Evolutionary conservation across 805 yeast genomes (phyloP).

Genomic region (Babjeviella inositovora): DNA sequence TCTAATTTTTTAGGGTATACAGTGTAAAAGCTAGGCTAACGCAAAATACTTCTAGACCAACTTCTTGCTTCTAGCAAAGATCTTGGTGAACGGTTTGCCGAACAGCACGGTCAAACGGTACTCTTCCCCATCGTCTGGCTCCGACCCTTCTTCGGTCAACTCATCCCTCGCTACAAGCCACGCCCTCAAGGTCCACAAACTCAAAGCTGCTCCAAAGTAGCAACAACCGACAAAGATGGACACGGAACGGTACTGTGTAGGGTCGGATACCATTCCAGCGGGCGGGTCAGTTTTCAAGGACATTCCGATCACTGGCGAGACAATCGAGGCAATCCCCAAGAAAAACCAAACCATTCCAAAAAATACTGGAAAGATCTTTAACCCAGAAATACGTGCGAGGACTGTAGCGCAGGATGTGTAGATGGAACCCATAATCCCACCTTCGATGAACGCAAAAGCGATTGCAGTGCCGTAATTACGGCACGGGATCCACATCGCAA

Average conservation of each 20-base stretch:
- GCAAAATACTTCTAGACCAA: too few relatives aligned
- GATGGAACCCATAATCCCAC: slow-evolving; percentile 43
- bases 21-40: too few relatives aligned
- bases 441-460: slow-evolving; percentile 32
- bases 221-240: slow-evolving; percentile 44
- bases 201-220: slow-evolving; percentile 26
- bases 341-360: slow-evolving; percentile 37
- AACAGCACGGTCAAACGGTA: slow-evolving; percentile 3
- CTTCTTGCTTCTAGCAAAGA: too few relatives aligned
- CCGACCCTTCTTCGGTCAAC: slow-evolving; percentile 8
- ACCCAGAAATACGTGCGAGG: slow-evolving; percentile 34
- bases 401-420: slow-evolving; percentile 40
- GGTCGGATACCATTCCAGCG: slow-evolving; percentile 13
- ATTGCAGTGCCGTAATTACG: slow-evolving; percentile 39
- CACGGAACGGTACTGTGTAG: slow-evolving; percentile 33
- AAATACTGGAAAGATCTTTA: slow-evolving; percentile 29
- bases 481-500: slow-evolving; percentile 43
- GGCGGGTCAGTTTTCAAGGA: slow-evolving; percentile 18
- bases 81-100: too few relatives aligned
- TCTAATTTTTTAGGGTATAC: too few relatives aligned
- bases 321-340: slow-evolving; percentile 31
- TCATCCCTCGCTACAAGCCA: slow-evolving; percentile 35
- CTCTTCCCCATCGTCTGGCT: slow-evolving; percentile 10
- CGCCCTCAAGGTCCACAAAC: slow-evolving; percentile 30
- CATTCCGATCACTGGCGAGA: slow-evolving; percentile 46